phyloP scores from a whole-genome alignment of 2,329 filamentous ascomycete genomes.

The Clonostachys solani region DNA sequence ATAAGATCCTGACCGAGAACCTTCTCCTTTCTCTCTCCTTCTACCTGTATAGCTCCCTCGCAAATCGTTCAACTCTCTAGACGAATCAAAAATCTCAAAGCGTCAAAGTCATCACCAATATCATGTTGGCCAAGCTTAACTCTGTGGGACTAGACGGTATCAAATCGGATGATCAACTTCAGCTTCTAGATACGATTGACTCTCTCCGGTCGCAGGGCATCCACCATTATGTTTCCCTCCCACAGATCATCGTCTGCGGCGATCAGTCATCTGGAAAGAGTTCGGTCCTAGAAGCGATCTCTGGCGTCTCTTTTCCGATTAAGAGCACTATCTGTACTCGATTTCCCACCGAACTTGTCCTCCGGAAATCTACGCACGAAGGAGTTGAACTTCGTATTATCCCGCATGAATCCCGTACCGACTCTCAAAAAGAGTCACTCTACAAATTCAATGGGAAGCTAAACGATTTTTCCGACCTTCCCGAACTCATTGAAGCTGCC shows the following conservation, averaged over 20 bases:
- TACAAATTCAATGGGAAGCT: constrained; percentile 12
- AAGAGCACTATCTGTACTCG: constrained; percentile 57
- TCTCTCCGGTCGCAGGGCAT: constrained; percentile 27
- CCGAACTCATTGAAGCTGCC: constrained; percentile 30
- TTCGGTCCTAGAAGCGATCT: constrained; percentile 61
- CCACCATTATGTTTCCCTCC: constrained; percentile 31
- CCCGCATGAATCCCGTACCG: constrained; percentile 19
- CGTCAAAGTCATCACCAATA: too few species aligned
- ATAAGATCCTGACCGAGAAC: too few species aligned
- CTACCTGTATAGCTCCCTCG: too few species aligned
- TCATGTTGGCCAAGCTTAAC: too few species aligned
- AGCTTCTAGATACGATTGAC: constrained; percentile 33
- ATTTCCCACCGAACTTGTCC: constrained; percentile 58
- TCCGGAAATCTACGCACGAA: constrained; percentile 34
- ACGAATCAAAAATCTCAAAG: too few species aligned
- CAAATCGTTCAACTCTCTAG: too few species aligned
- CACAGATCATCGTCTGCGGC: constrained; percentile 42
- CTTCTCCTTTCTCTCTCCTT: too few species aligned
- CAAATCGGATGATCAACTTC: constrained; percentile 19
- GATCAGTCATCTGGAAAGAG: constrained; percentile 48
- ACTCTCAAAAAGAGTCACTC: constrained; percentile 11
- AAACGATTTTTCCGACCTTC: constrained; percentile 26
- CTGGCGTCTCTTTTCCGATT: constrained; percentile 54
- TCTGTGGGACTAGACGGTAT: not conserved
- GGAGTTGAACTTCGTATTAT: constrained; percentile 30